These are phyloP conservation scores for Vigna radiata DNA, from an alignment of 306 rosid species.

Conservation along the genomic window DNA sequence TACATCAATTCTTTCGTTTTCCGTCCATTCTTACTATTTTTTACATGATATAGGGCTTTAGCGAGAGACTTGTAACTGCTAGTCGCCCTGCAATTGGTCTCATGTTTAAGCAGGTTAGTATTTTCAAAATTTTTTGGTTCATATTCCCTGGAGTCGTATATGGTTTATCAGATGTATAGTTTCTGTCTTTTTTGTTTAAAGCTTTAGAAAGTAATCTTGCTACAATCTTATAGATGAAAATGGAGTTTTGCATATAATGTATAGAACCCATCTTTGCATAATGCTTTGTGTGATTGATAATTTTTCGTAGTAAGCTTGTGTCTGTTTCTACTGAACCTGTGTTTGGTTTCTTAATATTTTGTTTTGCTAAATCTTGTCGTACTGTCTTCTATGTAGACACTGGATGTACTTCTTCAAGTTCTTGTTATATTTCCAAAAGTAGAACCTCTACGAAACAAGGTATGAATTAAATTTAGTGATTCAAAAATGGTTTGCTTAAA, in stretches of 20 bases:
- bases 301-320: constrained; percentile 16
- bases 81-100: constrained; percentile 96
- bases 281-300: constrained; percentile 22
- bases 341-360: constrained; percentile 25
- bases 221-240: neutral
- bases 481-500: neutral
- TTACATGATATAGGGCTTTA: constrained; percentile 78
- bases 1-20: constrained; percentile 15
- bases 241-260: constrained; percentile 4
- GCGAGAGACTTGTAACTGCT: constrained; percentile 90
- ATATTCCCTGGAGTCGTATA: constrained; percentile 6
- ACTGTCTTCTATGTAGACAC: constrained; percentile 58
- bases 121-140: constrained; percentile 31
- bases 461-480: constrained; percentile 41
- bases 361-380: constrained; percentile 33
- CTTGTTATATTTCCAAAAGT: constrained; percentile 84
- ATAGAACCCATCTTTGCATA: constrained; percentile 23
- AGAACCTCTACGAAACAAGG: constrained; percentile 79
- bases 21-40: constrained; percentile 20
- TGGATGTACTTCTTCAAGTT: constrained; percentile 94
- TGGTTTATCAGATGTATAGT: constrained; percentile 20
- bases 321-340: neutral
- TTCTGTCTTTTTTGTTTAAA: constrained; percentile 13
- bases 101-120: constrained; percentile 94
- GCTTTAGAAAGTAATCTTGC: constrained; percentile 17